phyloP scores from a whole-genome alignment of 208 protist species.

The Trypanosoma conorhini region DNA sequence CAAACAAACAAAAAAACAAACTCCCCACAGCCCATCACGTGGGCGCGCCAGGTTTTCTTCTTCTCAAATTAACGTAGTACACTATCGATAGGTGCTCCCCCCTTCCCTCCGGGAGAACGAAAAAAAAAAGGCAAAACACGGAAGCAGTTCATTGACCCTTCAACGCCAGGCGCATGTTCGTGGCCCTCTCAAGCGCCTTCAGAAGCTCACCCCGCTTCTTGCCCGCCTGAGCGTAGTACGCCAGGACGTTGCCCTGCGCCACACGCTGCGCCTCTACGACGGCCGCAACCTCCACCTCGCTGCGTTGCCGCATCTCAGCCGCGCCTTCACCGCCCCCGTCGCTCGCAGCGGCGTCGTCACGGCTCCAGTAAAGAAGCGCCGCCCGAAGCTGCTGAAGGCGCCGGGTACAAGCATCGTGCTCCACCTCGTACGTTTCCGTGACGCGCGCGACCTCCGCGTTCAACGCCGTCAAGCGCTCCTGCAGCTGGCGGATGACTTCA shows the following conservation, averaged over 20 bases:
- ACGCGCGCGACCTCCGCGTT: not conserved
- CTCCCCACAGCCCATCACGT: not conserved
- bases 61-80: not conserved
- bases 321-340: not conserved
- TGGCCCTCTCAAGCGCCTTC: conserved; percentile 3
- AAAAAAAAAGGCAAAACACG: too few relatives aligned
- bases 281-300: not conserved
- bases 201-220: conserved; percentile 19
- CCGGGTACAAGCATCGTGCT: not conserved
- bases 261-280: not conserved
- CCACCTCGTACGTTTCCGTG: not conserved
- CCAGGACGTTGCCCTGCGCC: not conserved
- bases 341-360: not conserved
- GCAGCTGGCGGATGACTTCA: conserved; percentile 7
- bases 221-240: not conserved
- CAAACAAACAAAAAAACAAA: too few relatives aligned
- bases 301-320: not conserved
- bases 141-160: not conserved
- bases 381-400: conserved; percentile 3
- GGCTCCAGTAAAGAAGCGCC: conserved; percentile 3
- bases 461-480: conserved; percentile 3
- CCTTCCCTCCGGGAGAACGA: not conserved
- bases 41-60: not conserved
- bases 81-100: not conserved
- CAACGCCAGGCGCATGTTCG: not conserved